Conservation (phyloP, 176 grass and related monocot species). For the Oryza australiensis region DNA sequence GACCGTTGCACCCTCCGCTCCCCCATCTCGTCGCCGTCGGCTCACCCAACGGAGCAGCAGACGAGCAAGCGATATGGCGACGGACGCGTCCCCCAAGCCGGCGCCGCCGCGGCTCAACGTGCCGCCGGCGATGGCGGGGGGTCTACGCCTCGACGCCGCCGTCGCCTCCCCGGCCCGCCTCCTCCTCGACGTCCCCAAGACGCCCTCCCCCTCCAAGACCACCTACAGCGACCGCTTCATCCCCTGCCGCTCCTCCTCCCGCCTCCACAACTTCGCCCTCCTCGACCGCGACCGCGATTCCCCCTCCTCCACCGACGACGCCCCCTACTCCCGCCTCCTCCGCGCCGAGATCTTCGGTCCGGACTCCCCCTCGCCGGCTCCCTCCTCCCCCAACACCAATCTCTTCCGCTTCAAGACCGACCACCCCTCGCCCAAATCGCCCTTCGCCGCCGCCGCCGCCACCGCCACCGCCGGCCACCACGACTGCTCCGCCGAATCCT, state of each 20-base stretch:
- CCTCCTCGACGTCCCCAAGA: conserved; percentile 62
- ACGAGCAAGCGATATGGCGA: conserved; percentile 3
- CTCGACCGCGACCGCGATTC: conserved; percentile 55
- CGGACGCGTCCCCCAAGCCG: conserved; percentile 44
- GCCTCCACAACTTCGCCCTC: conserved; percentile 87
- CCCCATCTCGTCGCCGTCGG: neutral
- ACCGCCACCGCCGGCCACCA: neutral
- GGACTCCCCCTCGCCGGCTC: conserved; percentile 34
- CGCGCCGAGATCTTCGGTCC: conserved; percentile 81
- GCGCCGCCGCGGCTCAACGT: conserved; percentile 69
- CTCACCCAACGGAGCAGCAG: too few species aligned
- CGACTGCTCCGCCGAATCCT: conserved; percentile 38
- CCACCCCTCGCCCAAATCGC: conserved; percentile 63
- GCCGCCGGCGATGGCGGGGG: conserved; percentile 66
- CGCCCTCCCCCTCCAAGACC: conserved; percentile 76
- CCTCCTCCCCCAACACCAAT: conserved; percentile 72
- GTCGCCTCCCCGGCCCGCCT: conserved; percentile 9
- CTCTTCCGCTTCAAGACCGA: conserved; percentile 94
- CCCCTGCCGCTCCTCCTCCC: conserved; percentile 89
- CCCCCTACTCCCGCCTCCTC: conserved; percentile 74
- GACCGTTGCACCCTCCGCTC: neutral
- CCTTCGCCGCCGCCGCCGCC: conserved; percentile 36
- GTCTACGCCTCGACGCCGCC: conserved; percentile 57
- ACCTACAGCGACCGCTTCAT: conserved; percentile 97
- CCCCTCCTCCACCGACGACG: conserved; percentile 43